These are phyloP conservation scores for Mrakia frigida DNA, from an alignment of 768 basidiomycete genomes.

Conservation along the genomic window DNA sequence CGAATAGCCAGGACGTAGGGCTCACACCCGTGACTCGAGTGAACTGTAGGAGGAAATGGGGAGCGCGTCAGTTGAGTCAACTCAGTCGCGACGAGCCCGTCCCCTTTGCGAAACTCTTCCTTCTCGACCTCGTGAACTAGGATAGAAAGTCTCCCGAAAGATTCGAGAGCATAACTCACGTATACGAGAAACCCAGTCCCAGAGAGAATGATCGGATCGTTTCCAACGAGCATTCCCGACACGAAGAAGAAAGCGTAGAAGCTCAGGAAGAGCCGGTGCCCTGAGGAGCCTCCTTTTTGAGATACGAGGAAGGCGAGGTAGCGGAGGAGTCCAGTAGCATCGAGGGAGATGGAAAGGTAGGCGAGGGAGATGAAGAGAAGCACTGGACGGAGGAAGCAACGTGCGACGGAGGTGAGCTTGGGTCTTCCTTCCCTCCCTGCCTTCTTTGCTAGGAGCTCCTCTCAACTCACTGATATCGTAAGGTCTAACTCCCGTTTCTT, in stretches of 20 bases:
- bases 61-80: too few relatives aligned
- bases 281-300: conserved; percentile 65
- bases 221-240: conserved; percentile 59
- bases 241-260: conserved; percentile 78
- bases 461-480: conserved; percentile 62
- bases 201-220: conserved; percentile 63
- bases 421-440: not conserved
- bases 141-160: too few relatives aligned
- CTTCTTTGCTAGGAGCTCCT: not conserved
- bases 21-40: conserved; percentile 58
- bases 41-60: conserved; percentile 51
- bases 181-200: conserved; percentile 30
- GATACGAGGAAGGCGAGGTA: conserved; percentile 86
- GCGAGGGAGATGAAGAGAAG: conserved; percentile 83
- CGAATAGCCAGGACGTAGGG: conserved; percentile 48
- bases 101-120: too few relatives aligned
- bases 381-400: conserved; percentile 42
- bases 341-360: conserved; percentile 72
- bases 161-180: not conserved
- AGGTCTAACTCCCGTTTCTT: conserved; percentile 66
- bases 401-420: not conserved
- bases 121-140: too few relatives aligned
- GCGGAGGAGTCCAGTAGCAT: conserved; percentile 78
- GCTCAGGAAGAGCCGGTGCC: conserved; percentile 66
- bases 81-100: too few relatives aligned